These are phyloP conservation scores for Sporopachydermia quercuum DNA, from an alignment of 805 yeast genomes.

Conservation along the genomic window DNA sequence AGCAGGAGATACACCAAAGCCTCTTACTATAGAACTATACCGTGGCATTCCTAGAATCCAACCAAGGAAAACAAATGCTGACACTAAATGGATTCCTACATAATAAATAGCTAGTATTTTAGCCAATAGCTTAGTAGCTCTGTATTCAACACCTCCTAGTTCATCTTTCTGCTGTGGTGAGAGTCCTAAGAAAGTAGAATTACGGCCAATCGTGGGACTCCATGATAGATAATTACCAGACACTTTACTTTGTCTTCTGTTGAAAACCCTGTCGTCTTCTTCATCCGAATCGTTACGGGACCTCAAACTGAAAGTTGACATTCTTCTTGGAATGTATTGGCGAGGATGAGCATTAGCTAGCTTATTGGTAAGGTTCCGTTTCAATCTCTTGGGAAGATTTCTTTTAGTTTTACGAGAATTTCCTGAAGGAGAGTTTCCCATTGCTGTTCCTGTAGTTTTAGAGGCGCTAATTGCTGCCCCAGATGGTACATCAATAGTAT, in stretches of 20 bases:
- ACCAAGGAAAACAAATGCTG: conserved; percentile 33
- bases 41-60: conserved; percentile 26
- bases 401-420: neutral
- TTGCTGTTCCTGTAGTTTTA: neutral
- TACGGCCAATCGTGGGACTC: conserved; percentile 84
- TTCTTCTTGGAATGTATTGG: conserved; percentile 2
- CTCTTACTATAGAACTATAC: conserved; percentile 33
- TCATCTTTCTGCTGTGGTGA: conserved; percentile 81
- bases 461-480: neutral
- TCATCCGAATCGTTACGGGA: neutral
- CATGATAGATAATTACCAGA: conserved; percentile 68
- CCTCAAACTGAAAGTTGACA: neutral
- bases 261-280: neutral
- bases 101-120: conserved; percentile 52
- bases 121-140: conserved; percentile 68
- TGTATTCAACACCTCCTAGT: conserved; percentile 92
- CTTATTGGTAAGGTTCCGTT: neutral
- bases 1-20: conserved; percentile 52
- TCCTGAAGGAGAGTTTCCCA: too few relatives aligned
- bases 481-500: conserved; percentile 28
- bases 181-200: conserved; percentile 76
- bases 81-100: conserved; percentile 54
- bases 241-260: conserved; percentile 19
- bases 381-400: neutral
- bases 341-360: neutral